Conservation (phyloP, 2,329 filamentous ascomycete species). For the Trichophyton equinum region DNA sequence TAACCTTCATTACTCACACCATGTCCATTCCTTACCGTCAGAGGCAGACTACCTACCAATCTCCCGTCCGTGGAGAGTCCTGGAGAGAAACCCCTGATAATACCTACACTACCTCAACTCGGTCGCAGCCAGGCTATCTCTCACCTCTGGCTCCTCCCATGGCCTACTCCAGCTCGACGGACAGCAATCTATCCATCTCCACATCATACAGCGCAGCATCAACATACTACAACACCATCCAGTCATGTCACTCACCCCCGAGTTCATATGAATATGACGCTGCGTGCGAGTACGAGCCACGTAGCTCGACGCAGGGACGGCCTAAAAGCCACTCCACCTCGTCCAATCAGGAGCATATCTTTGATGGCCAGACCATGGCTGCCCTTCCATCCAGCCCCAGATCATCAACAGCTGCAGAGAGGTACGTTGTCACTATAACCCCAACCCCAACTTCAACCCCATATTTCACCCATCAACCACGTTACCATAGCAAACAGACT, state of each 20-base stretch:
- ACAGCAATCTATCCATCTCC: conserved; percentile 13
- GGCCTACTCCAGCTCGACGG: conserved; percentile 14
- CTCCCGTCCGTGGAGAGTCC: background rate
- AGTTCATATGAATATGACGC: background rate
- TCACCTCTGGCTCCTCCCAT: conserved; percentile 13
- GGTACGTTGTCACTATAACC: conserved; percentile 2
- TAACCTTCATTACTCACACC: background rate
- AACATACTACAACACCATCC: background rate
- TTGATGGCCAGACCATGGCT: background rate
- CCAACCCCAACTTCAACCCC: background rate
- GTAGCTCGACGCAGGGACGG: background rate
- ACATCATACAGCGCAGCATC: conserved; percentile 13
- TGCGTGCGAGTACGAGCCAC: background rate
- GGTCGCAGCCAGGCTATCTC: background rate
- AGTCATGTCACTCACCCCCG: background rate
- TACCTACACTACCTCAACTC: background rate
- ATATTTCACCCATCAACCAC: background rate
- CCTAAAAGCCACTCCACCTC: background rate
- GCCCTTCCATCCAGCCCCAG: background rate
- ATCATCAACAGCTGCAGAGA: background rate
- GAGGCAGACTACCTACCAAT: background rate
- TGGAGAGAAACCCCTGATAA: background rate
- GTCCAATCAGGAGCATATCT: background rate
- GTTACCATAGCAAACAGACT: background rate
- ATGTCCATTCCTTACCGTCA: background rate